phyloP scores from a whole-genome alignment of 2,329 filamentous ascomycete genomes.

The Botrytis cinerea region DNA sequence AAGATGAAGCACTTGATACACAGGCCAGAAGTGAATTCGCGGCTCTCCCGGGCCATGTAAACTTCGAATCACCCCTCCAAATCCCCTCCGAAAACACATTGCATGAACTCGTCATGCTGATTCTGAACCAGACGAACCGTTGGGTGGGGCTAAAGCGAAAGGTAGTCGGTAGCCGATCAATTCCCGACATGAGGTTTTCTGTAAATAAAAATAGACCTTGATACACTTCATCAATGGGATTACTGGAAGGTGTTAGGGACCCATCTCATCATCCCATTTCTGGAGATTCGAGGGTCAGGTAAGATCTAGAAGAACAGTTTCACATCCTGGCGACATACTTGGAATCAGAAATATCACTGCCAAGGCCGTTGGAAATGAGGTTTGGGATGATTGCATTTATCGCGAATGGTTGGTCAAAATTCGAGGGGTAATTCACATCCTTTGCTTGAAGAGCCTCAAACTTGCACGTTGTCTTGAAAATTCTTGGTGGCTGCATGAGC shows the following conservation, averaged over 20 bases:
- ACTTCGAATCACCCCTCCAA: neutral
- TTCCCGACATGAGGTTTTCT: too few relatives aligned
- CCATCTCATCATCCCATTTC: neutral
- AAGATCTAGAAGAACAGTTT: neutral
- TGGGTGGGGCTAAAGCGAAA: neutral
- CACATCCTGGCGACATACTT: neutral
- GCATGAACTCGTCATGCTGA: neutral
- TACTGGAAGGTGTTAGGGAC: neutral
- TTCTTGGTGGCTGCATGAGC: constrained; percentile 21
- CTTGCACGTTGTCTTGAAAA: neutral
- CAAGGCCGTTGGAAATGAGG: constrained; percentile 7
- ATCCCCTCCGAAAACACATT: neutral
- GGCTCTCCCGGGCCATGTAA: too few relatives aligned
- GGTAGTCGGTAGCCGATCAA: neutral
- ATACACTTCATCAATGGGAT: neutral
- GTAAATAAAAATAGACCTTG: too few relatives aligned
- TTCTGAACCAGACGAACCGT: neutral
- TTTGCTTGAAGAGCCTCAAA: constrained; percentile 5
- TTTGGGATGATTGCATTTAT: neutral
- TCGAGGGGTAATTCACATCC: neutral
- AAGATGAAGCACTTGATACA: too few relatives aligned
- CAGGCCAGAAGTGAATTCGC: neutral
- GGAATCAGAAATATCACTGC: neutral
- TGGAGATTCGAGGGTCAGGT: neutral
- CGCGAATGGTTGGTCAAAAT: constrained; percentile 8